phyloP scores from a whole-genome alignment of 805 yeast genomes.

The Kuraishia floccosa region DNA sequence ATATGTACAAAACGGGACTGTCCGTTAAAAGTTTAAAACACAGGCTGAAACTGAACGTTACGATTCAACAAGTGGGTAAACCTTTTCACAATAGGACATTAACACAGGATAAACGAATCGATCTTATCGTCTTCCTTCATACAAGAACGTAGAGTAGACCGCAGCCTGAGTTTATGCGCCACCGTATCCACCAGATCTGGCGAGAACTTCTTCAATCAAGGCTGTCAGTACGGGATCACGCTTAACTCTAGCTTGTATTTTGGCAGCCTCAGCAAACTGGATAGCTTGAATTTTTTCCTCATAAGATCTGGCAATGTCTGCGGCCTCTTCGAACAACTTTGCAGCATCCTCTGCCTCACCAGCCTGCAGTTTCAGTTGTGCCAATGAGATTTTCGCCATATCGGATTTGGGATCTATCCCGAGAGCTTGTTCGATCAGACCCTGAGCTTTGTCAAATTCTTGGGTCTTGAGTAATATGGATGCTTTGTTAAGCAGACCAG shows the following conservation, averaged over 20 bases:
- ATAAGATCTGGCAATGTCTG: constrained; percentile 69
- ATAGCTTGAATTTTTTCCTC: constrained; percentile 88
- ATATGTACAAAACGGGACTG: no score
- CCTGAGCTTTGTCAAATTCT: constrained; percentile 46
- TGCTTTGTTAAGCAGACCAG: constrained; percentile 87
- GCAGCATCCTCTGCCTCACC: constrained; percentile 79
- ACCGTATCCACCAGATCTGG: no score
- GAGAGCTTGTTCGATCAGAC: constrained; percentile 62
- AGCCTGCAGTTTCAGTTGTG: constrained; percentile 79
- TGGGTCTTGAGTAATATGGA: constrained; percentile 50
- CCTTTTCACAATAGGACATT: no score
- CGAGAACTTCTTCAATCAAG: constrained; percentile 49
- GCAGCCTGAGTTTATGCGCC: no score
- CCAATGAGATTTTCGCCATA: constrained; percentile 81
- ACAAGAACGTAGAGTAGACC: no score
- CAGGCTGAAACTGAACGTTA: no score
- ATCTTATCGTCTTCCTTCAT: no score
- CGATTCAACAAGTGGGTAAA: no score
- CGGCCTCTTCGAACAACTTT: constrained; percentile 69
- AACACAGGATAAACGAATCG: no score
- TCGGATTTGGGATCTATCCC: constrained; percentile 82
- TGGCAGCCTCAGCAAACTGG: constrained; percentile 86
- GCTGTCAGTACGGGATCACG: constrained; percentile 53
- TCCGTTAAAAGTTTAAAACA: no score
- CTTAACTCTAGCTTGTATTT: constrained; percentile 73